Conservation (phyloP, 345 rosid genomes). For the Aegle marmelos region DNA sequence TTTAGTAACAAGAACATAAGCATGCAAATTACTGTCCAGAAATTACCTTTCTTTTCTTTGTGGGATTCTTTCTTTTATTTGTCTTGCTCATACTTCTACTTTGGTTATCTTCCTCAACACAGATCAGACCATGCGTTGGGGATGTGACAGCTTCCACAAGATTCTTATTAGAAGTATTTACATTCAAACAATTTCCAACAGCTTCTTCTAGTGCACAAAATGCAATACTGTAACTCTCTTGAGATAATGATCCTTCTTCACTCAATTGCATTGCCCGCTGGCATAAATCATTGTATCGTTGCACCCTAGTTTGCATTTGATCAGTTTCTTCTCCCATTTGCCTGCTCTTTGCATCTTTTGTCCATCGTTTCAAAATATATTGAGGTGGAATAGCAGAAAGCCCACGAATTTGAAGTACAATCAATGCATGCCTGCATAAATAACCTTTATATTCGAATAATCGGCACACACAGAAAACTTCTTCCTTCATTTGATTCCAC, state of each 20-base stretch:
- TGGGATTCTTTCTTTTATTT: slow-evolving; percentile 52
- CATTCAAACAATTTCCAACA: slow-evolving; percentile 36
- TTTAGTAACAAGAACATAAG: not conserved
- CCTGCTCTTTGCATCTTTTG: slow-evolving; percentile 51
- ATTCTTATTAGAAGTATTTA: slow-evolving; percentile 43
- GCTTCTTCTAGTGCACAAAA: slow-evolving; percentile 42
- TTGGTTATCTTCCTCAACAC: slow-evolving; percentile 47
- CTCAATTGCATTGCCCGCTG: slow-evolving; percentile 44
- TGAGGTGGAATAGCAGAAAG: slow-evolving; percentile 44
- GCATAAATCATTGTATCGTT: slow-evolving; percentile 47
- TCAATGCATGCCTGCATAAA: slow-evolving; percentile 56
- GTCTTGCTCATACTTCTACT: slow-evolving; percentile 36
- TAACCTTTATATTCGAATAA: slow-evolving; percentile 49
- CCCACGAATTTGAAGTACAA: slow-evolving; percentile 54
- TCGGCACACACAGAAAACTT: slow-evolving; percentile 44
- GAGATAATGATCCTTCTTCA: slow-evolving; percentile 56
- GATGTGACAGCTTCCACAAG: slow-evolving; percentile 40
- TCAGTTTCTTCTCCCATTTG: slow-evolving; percentile 39
- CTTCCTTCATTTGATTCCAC: slow-evolving; percentile 43
- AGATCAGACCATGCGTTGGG: slow-evolving; percentile 39
- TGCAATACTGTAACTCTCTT: slow-evolving; percentile 45
- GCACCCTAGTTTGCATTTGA: slow-evolving; percentile 46
- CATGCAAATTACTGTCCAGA: not conserved
- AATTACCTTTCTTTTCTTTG: slow-evolving; percentile 55
- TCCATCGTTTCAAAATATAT: slow-evolving; percentile 54